These are phyloP conservation scores for Syncephalis plumigaleata DNA, from an alignment of 371 early-diverging fungal species.

Conservation along the genomic window DNA sequence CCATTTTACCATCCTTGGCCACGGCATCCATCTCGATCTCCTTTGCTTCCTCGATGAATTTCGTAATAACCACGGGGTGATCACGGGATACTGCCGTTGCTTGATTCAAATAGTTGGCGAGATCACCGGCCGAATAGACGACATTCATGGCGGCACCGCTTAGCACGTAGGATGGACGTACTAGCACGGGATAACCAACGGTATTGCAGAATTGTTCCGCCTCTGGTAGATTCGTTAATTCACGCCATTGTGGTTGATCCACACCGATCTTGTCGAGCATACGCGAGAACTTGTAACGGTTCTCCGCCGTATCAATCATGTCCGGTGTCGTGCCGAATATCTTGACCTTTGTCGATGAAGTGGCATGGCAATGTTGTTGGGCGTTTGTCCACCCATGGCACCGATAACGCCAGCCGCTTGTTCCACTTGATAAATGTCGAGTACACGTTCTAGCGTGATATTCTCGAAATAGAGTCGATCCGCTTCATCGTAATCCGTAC, in stretches of 20 bases:
- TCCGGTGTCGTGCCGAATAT: conserved; percentile 86
- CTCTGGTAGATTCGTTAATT: conserved; percentile 68
- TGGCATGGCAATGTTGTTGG: conserved; percentile 87
- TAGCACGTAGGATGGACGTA: conserved; percentile 89
- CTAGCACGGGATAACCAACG: conserved; percentile 85
- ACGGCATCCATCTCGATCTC: conserved; percentile 96
- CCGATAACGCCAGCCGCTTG: conserved; percentile 67
- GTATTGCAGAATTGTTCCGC: conserved; percentile 66
- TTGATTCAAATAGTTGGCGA: conserved; percentile 58
- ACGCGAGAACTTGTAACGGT: conserved; percentile 89
- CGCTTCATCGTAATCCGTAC: conserved; percentile 92
- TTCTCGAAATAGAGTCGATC: conserved; percentile 90
- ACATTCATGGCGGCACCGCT: conserved; percentile 96
- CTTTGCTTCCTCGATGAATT: conserved; percentile 88
- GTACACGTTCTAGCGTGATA: conserved; percentile 73
- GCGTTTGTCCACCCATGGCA: conserved; percentile 90
- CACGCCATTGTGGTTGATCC: conserved; percentile 91
- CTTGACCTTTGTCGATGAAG: conserved; percentile 66
- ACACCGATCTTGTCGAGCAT: conserved; percentile 86
- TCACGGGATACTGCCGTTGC: conserved; percentile 83
- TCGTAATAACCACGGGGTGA: conserved; percentile 87
- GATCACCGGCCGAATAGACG: conserved; percentile 59
- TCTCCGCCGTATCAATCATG: conserved; percentile 87
- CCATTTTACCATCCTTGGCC: conserved; percentile 70
- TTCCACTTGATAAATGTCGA: conserved; percentile 89